Conservation (phyloP, 306 rosid genomes). For the Cicer pinnatifidum region DNA sequence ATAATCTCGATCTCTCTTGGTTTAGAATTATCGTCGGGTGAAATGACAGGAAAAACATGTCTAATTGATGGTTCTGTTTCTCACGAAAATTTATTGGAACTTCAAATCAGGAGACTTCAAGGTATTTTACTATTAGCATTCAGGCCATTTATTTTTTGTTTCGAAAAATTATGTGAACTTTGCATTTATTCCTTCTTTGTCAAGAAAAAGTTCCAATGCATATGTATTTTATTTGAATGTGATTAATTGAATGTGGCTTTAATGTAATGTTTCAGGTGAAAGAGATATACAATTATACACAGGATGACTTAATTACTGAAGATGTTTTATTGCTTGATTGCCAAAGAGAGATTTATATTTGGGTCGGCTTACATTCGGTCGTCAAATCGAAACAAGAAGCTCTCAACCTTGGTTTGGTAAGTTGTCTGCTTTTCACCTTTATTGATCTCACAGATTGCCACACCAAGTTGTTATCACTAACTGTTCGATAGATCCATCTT, state of each 20-base stretch:
- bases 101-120: conserved; percentile 78
- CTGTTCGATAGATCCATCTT: not conserved
- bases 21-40: conserved; percentile 63
- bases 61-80: conserved; percentile 77
- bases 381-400: conserved; percentile 85
- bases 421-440: conserved; percentile 8
- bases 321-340: conserved; percentile 84
- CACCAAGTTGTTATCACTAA: conserved; percentile 3
- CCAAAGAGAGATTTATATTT: conserved; percentile 82
- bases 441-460: not conserved
- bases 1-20: conserved; percentile 54
- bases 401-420: conserved; percentile 76
- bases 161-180: not conserved
- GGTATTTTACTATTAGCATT: conserved; percentile 56
- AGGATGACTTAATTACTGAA: conserved; percentile 92
- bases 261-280: conserved; percentile 68
- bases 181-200: conserved; percentile 1
- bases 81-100: conserved; percentile 55
- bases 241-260: conserved; percentile 38
- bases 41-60: conserved; percentile 60
- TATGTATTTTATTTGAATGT: conserved; percentile 16
- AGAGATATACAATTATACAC: conserved; percentile 87
- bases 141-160: not conserved
- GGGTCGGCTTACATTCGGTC: conserved; percentile 82
- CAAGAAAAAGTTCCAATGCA: not conserved